These are phyloP conservation scores for Sedum album DNA, from an alignment of 164 flowering plant species.

Conservation along the genomic window DNA sequence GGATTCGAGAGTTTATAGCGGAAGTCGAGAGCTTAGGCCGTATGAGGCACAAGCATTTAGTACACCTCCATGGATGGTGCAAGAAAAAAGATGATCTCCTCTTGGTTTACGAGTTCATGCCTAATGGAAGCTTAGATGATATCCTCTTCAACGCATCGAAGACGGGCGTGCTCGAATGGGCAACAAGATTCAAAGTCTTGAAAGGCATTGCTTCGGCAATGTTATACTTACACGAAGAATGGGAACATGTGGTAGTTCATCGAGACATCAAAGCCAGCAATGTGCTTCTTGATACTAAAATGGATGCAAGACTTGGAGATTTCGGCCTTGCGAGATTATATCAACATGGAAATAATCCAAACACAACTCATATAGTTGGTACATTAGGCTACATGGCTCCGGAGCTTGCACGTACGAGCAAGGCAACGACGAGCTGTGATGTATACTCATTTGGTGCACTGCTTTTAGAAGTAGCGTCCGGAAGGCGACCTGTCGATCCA, in stretches of 20 bases:
- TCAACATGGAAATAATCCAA: constrained; percentile 7
- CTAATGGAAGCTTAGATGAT: constrained; percentile 10
- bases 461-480: constrained; percentile 5
- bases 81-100: background rate
- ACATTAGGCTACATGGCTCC: constrained; percentile 12
- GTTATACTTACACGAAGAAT: constrained; percentile 10
- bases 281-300: constrained; percentile 5
- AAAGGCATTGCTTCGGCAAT: constrained; percentile 9
- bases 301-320: constrained; percentile 12
- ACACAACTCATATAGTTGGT: constrained; percentile 8
- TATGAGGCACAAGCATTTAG: constrained; percentile 8
- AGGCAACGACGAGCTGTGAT: constrained; percentile 7
- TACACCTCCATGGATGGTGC: constrained; percentile 10
- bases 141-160: background rate
- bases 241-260: constrained; percentile 12
- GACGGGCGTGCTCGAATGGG: background rate
- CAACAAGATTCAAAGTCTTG: background rate
- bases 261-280: constrained; percentile 9
- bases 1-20: constrained; percentile 6
- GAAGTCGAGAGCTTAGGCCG: constrained; percentile 10
- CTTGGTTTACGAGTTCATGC: constrained; percentile 10
- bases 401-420: constrained; percentile 7
- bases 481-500: background rate
- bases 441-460: constrained; percentile 9
- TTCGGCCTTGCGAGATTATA: constrained; percentile 10